Evolutionary conservation across 176 grass and related monocot species (phyloP).

Genomic region (Thalia dealbata): DNA sequence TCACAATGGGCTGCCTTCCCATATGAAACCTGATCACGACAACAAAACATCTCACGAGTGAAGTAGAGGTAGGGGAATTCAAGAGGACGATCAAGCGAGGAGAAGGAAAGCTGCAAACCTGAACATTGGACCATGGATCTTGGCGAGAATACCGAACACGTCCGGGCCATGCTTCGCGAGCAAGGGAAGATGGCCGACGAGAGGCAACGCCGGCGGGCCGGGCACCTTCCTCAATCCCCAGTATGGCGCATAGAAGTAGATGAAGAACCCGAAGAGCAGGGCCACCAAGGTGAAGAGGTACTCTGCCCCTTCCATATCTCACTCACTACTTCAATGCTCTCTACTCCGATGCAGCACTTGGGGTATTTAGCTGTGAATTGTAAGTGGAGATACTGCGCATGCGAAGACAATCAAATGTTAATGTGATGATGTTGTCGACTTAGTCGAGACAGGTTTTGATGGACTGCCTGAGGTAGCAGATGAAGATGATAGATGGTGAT

Average conservation of each 20-base stretch:
- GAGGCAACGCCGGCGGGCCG: conserved; percentile 49
- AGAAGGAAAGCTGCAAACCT: conserved; percentile 25
- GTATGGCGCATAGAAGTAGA: conserved; percentile 71
- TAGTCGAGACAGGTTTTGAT: too few relatives aligned
- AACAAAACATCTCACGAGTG: too few relatives aligned
- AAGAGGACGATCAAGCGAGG: too few relatives aligned
- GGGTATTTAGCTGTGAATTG: too few relatives aligned
- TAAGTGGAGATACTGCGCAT: too few relatives aligned
- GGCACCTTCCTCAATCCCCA: conserved; percentile 64
- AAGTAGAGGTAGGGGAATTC: too few relatives aligned
- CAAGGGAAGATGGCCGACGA: conserved; percentile 56
- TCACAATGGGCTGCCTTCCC: conserved; percentile 81
- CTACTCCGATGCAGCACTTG: too few relatives aligned
- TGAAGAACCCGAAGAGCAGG: conserved; percentile 29
- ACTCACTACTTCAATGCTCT: too few relatives aligned
- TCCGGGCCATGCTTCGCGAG: conserved; percentile 63
- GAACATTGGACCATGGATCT: conserved; percentile 75
- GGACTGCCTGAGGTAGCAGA: too few relatives aligned
- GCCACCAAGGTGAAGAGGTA: conserved; percentile 25
- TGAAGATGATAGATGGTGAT: too few relatives aligned
- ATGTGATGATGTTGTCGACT: too few relatives aligned
- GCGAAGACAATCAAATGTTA: too few relatives aligned
- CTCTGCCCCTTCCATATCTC: not conserved
- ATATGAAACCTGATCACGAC: conserved; percentile 56
- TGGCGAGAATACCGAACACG: conserved; percentile 43